Evolutionary conservation across 805 yeast genomes (phyloP).

Genomic region (Lipomyces oligophaga): DNA sequence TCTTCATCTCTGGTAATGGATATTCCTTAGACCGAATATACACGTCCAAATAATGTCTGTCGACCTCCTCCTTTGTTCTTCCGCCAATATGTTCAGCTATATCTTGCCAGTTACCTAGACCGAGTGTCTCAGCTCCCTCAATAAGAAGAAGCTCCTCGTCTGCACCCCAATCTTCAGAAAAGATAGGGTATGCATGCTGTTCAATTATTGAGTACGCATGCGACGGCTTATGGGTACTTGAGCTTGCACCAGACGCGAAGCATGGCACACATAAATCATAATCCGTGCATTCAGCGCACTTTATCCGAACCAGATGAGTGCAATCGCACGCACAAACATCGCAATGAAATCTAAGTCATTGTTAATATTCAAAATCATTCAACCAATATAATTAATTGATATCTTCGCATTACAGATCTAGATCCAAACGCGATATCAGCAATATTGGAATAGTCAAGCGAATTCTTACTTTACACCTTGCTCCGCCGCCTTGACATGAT

Average conservation of each 20-base stretch:
- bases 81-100: conserved; percentile 95
- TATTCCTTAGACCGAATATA: conserved; percentile 68
- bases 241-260: conserved; percentile 74
- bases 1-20: conserved; percentile 85
- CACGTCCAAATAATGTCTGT: conserved; percentile 67
- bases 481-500: conserved; percentile 36
- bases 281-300: conserved; percentile 89
- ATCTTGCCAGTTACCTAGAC: conserved; percentile 97
- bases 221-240: conserved; percentile 88
- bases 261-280: conserved; percentile 98
- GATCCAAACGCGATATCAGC: not conserved
- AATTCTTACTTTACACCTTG: conserved; percentile 41
- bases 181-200: conserved; percentile 91
- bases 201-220: conserved; percentile 91
- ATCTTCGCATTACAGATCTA: too few relatives aligned
- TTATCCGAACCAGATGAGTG: conserved; percentile 82
- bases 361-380: not conserved
- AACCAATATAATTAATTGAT: too few relatives aligned
- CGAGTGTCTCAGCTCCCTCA: conserved; percentile 87
- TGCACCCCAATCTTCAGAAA: conserved; percentile 83
- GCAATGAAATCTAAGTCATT: conserved; percentile 65
- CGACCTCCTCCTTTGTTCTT: conserved; percentile 86
- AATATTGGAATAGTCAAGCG: not conserved
- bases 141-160: conserved; percentile 88
- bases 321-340: conserved; percentile 97